These are phyloP conservation scores for Aspergillus quadricinctus DNA, from an alignment of 2,329 filamentous ascomycete species.

Conservation along the genomic window DNA sequence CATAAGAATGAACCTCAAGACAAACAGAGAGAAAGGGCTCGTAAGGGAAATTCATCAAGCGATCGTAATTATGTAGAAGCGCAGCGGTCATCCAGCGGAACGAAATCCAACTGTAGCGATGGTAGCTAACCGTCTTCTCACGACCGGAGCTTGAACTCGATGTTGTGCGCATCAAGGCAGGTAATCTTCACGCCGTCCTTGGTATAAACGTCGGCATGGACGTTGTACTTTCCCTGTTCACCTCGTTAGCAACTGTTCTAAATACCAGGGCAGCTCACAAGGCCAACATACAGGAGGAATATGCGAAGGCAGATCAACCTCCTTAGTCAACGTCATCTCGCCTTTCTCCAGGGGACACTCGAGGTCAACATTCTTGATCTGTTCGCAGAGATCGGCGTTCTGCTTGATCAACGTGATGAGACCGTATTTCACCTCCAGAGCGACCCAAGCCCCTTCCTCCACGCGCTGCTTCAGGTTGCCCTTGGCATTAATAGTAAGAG, in stretches of 20 bases:
- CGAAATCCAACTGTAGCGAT: neutral
- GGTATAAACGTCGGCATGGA: slow-evolving; percentile 79
- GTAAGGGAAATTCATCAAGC: neutral
- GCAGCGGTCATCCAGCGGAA: neutral
- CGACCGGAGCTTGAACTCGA: slow-evolving; percentile 24
- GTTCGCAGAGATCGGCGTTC: slow-evolving; percentile 79
- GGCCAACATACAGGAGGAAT: slow-evolving; percentile 73
- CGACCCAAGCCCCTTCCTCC: slow-evolving; percentile 73
- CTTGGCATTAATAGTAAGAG: slow-evolving; percentile 71
- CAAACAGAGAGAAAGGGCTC: neutral
- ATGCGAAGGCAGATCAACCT: slow-evolving; percentile 76
- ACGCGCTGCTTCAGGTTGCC: slow-evolving; percentile 72
- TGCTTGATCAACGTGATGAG: slow-evolving; percentile 84
- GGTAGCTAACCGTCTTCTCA: neutral
- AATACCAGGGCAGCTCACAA: neutral
- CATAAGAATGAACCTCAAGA: neutral
- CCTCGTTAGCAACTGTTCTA: slow-evolving; percentile 5
- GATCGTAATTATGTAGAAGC: neutral
- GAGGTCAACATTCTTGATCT: slow-evolving; percentile 81
- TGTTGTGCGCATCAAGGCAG: slow-evolving; percentile 66
- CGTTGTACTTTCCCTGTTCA: slow-evolving; percentile 77
- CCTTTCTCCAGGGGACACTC: slow-evolving; percentile 85
- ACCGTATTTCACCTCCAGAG: slow-evolving; percentile 86
- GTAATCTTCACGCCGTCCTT: slow-evolving; percentile 71
- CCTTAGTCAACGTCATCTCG: slow-evolving; percentile 67